Percentiles rank a stretch among this genome's conserved stretches.
Evolutionary conservation across 257 asterid genomes (phyloP).

Genomic region (Euphrasia confusa): DNA sequence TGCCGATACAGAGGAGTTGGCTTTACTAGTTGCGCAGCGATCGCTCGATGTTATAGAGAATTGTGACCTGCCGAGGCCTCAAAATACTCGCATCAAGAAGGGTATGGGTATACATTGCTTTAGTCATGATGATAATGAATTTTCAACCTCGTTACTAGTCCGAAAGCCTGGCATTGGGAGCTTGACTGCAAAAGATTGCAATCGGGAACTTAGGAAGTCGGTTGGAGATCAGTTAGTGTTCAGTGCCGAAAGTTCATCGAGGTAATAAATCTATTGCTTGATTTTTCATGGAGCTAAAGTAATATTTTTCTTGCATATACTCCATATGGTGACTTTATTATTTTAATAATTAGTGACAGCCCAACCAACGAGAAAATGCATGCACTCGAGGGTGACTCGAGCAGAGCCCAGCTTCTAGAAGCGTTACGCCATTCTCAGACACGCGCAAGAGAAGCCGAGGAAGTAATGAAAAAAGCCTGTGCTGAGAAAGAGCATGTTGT

Average conservation of each 20-base stretch:
- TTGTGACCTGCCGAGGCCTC: constrained; percentile 90
- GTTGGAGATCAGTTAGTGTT: constrained; percentile 28
- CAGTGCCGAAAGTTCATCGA: constrained; percentile 25
- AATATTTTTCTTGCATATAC: too few relatives aligned
- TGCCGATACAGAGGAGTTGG: constrained; percentile 75
- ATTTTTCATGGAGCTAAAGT: neutral
- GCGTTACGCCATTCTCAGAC: constrained; percentile 97
- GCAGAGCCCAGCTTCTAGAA: constrained; percentile 60
- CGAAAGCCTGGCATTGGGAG: constrained; percentile 22
- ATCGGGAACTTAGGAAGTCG: constrained; percentile 25
- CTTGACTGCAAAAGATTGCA: constrained; percentile 23
- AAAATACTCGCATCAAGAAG: constrained; percentile 36
- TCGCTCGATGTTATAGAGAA: constrained; percentile 63
- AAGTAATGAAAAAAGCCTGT: constrained; percentile 57
- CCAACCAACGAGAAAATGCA: constrained; percentile 20
- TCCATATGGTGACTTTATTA: neutral
- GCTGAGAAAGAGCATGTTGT: constrained; percentile 70
- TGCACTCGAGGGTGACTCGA: constrained; percentile 26
- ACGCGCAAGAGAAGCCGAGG: constrained; percentile 94
- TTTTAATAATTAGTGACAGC: neutral
- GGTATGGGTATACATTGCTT: constrained; percentile 24
- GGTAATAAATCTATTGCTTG: constrained; percentile 33
- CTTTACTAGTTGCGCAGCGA: constrained; percentile 56
- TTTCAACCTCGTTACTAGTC: neutral
- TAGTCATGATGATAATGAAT: constrained; percentile 25